Evolutionary conservation across 73 alveolate species (phyloP).

Genomic region (Stentor roeselii): DNA sequence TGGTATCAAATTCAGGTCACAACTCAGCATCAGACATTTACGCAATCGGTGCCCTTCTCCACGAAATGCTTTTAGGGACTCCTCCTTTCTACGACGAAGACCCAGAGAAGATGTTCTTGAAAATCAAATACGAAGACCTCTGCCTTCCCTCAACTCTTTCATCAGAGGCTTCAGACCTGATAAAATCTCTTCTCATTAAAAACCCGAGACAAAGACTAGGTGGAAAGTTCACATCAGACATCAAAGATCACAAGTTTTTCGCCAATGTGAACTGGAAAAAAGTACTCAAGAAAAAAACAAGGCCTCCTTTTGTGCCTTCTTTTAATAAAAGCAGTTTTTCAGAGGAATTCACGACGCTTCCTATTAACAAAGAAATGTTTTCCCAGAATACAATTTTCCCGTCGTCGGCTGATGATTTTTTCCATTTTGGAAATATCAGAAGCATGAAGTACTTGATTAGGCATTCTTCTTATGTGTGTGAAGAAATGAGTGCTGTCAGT

Average conservation of each 20-base stretch:
- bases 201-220: background rate
- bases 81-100: background rate
- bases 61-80: background rate
- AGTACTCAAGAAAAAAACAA: background rate
- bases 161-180: background rate
- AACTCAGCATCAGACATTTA: background rate
- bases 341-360: background rate
- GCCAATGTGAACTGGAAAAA: background rate
- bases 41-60: background rate
- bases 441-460: too few species aligned
- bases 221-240: background rate
- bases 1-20: conserved; percentile 31
- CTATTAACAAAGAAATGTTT: background rate
- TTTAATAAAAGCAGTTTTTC: background rate
- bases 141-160: background rate
- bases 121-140: background rate
- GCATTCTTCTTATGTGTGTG: too few species aligned
- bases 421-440: too few species aligned
- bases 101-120: background rate
- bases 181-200: background rate
- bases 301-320: background rate
- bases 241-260: background rate
- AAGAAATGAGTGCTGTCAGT: too few species aligned
- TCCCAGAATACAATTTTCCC: too few species aligned
- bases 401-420: too few species aligned